Base-by-base conservation (phyloP, 208 protist genomes). In the Trypanosoma rangeli region DNA sequence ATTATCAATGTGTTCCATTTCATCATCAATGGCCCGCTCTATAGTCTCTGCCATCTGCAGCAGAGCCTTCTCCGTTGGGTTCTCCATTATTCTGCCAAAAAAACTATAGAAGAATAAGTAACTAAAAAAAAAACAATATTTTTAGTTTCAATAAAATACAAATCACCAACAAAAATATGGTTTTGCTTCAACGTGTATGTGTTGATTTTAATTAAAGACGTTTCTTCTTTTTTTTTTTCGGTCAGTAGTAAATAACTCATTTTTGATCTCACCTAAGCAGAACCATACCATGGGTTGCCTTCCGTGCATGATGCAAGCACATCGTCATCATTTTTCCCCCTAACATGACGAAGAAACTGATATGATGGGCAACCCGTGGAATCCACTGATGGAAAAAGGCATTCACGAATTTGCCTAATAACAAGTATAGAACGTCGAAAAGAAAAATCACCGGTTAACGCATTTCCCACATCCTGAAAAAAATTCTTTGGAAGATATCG, bases 1-100 rank as follows among this genome's bases (percentile, higher is more conserved):
- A 54, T 90, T 80, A 60, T 97, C 91, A 59, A 97, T 57, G 33
- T 74, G 78, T 31, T 91, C 83, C 37, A 96, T 73, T 63, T 95
- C 85, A 74, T 93, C 84, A 70, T 97, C 92, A 33, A 97, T 77
- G 24, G 86, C 87, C 3, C 86, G 80, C 56, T 97, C 92, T 52
- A 97, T 94, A 62, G 77, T 82, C 73, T 94, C 65, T 52, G 92
- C 92, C 22, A 94, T 85, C 46, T 85, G 78, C 57, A 95, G 70
- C 54, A 94, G 33, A 29, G 80, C 76, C 64, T 97, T 72, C 73
- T 94, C 87, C 28, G 66, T 76, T 24, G 59, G 33, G 26, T 74
- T 60, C 0, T 48, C 61, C 75, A 80, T 81, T 50, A 15, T 59
- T 58, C 50, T 26, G 3, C 28, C 35, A 18, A 66, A 44, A 24